Evolutionary conservation across 1,139 yeast species (phyloP).

Genomic region (Candida labiduridarum): DNA sequence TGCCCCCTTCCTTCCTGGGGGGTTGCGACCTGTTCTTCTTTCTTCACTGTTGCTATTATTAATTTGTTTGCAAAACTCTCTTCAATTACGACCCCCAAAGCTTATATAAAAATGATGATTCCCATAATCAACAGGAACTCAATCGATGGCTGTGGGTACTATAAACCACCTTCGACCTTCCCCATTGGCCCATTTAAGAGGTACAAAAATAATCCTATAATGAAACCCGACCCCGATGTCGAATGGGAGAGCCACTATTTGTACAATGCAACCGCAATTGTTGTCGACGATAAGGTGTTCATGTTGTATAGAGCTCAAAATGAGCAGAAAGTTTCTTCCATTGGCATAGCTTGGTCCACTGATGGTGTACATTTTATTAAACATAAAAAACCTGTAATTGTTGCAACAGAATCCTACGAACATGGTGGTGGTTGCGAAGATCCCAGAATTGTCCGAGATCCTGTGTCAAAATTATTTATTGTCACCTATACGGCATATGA

Average conservation of each 20-base stretch:
- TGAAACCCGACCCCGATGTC: conserved; percentile 40
- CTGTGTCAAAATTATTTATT: conserved; percentile 35
- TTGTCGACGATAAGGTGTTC: conserved; percentile 40
- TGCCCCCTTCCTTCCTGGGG: too few relatives aligned
- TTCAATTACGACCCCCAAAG: too few relatives aligned
- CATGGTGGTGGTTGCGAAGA: conserved; percentile 48
- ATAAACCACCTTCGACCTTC: conserved; percentile 37
- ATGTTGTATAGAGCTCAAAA: conserved; percentile 47
- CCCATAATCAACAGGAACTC: conserved; percentile 33
- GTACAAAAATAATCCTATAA: conserved; percentile 40
- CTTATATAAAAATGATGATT: conserved; percentile 25
- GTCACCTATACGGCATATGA: conserved; percentile 50
- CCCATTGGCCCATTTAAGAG: conserved; percentile 48
- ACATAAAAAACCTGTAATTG: conserved; percentile 35
- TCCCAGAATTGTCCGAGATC: conserved; percentile 46
- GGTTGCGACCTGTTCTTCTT: neutral
- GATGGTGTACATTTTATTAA: conserved; percentile 41
- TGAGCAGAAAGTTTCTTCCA: conserved; percentile 33
- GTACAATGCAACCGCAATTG: conserved; percentile 50
- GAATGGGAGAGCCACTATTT: conserved; percentile 46
- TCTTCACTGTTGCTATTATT: neutral
- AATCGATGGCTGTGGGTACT: conserved; percentile 34
- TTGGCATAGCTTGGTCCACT: conserved; percentile 46
- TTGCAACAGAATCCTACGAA: conserved; percentile 46
- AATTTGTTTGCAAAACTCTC: neutral